Evolutionary conservation across 176 grass and related monocot genomes (phyloP), one percentile per base, ranked within the genome.

Genomic region (Oryza punctata): DNA sequence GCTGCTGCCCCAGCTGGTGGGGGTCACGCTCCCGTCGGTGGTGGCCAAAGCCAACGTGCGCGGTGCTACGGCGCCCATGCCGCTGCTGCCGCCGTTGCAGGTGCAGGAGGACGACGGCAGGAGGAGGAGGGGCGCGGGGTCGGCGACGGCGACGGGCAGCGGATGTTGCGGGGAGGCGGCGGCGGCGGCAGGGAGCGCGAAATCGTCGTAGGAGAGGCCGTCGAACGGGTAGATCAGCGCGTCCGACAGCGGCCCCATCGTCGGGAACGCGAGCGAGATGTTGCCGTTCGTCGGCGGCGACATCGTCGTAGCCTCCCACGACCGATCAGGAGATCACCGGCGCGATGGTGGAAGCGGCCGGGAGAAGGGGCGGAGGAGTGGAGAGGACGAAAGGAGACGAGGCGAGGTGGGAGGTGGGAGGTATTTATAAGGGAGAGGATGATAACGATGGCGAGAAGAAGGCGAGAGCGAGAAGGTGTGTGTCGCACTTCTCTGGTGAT

Each of bases 251-350:
- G 75, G 11, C 49, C 50, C 65, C 59, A 83, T 23, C 10, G 69
- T 16, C 72, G 54, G 38, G 78, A 81, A 75, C 33, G 64, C 41
- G 30, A 80, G 65, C 37, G 92, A 85, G 54, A 82, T 18, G 41
- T 69, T 57, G 72, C 72, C 80, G 82, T 77, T 88, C 65, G 85
- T 91, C 41, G 91, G 78, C 77, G 88, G 91, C 37, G 82, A 88
- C 88, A 94, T 91, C 35, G n/a, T 12, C n/a, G 37, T 27, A 3
- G n/a, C n/a, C n/a, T n/a, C n/a, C n/a, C n/a, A n/a, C n/a, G 33
- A 35, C 33, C 5, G 64, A 67, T 61, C n/a, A n/a, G n/a, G n/a
- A n/a, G n/a, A n/a, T n/a, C 66, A 16, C 14, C 47, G 47, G 47
- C 47, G 15, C 46, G 14, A n/a, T 14, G 3, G 14, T 5, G 46